Base-by-base conservation (phyloP, 139 green algal species). In the Chlamydomonas schloesseri region DNA sequence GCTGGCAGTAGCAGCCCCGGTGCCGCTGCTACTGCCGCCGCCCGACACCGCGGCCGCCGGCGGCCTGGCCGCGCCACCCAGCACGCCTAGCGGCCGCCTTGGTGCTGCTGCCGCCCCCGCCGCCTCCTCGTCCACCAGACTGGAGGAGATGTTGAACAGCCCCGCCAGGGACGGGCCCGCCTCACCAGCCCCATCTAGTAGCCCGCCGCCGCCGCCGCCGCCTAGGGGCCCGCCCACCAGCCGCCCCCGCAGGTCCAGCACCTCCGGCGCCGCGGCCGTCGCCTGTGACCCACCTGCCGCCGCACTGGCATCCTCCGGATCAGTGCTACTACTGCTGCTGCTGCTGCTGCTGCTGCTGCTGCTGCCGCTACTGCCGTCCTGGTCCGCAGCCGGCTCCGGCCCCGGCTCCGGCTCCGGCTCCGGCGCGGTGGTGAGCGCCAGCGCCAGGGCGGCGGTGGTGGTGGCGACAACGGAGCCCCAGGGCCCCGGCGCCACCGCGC, bases 171-270 rank as follows among this genome's bases (percentile, higher is more conserved):
- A 13, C 42, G 42, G 42, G 6, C 42, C 42, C 42, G 8, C 42
- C 42, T 50, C 42, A 8, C 6, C n/a, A n/a, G n/a, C n/a, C n/a
- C n/a, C n/a, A n/a, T n/a, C n/a, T n/a, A n/a, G n/a, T n/a, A 1
- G 21, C 23, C 50, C 20, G n/a, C 53, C 72, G 72, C 47, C 47
- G 47, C 72, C 72, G 47, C 47, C 72, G 5, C 47, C 24, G 5
- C 5, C 26, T 2, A 37, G 31, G 29, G 21, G 53, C 14, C 53
- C 18, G 60, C 64, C n/a, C 53, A 31, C 31, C 31, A 85, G 2
- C 0, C 46, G 23, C 8, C 79, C 79, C 0, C 79, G 65, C 20
- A 85, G 69, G 46, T 85, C 79, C 0, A 85, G 46, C 6, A 85
- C 79, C 47, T 76, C 46, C 5, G 60, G 31, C 17, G 9, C 64